A percentile compares a stretch with the other conserved stretches of the same genome.
These are phyloP conservation scores for Neurospora sp. DNA, from an alignment of 495 filamentous ascomycete genomes.

Conservation along the genomic window DNA sequence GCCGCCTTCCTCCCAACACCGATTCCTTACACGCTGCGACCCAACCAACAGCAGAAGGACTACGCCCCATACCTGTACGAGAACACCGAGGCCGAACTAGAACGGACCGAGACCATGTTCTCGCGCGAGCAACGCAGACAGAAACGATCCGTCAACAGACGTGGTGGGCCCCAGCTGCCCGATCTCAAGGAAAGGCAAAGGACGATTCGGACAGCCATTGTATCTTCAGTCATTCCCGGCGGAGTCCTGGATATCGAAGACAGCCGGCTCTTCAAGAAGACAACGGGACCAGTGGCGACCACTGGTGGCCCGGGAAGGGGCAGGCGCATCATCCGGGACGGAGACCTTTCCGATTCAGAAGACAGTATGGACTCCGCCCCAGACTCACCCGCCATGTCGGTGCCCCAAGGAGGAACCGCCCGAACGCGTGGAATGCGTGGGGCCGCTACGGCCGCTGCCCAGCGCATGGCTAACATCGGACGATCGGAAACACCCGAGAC, in stretches of 20 bases:
- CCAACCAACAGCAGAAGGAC: slow-evolving; percentile 83
- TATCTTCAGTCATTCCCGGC: slow-evolving; percentile 84
- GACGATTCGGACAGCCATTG: slow-evolving; percentile 80
- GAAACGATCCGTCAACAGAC: slow-evolving; percentile 87
- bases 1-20: slow-evolving; percentile 80
- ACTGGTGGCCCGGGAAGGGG: slow-evolving; percentile 46
- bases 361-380: slow-evolving; percentile 79
- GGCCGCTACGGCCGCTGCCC: slow-evolving; percentile 71
- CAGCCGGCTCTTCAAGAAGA: slow-evolving; percentile 71
- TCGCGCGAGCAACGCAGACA: slow-evolving; percentile 87
- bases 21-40: slow-evolving; percentile 70
- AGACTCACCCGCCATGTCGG: slow-evolving; percentile 72
- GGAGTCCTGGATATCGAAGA: slow-evolving; percentile 70
- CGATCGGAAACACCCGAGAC: slow-evolving; percentile 86
- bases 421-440: slow-evolving; percentile 81
- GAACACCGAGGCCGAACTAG: slow-evolving; percentile 80
- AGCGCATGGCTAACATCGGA: slow-evolving; percentile 61
- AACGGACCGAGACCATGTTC: slow-evolving; percentile 82
- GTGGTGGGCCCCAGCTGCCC: slow-evolving; percentile 87
- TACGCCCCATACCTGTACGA: slow-evolving; percentile 90
- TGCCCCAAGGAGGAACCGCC: slow-evolving; percentile 68
- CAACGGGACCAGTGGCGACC: slow-evolving; percentile 24
- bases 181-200: slow-evolving; percentile 92
- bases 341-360: slow-evolving; percentile 78
- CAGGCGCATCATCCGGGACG: slow-evolving; percentile 46